A percentile compares a stretch with the other conserved stretches of the same genome.
phyloP scores from a whole-genome alignment of 2,329 filamentous ascomycete species.

The Balansia obtecta region DNA sequence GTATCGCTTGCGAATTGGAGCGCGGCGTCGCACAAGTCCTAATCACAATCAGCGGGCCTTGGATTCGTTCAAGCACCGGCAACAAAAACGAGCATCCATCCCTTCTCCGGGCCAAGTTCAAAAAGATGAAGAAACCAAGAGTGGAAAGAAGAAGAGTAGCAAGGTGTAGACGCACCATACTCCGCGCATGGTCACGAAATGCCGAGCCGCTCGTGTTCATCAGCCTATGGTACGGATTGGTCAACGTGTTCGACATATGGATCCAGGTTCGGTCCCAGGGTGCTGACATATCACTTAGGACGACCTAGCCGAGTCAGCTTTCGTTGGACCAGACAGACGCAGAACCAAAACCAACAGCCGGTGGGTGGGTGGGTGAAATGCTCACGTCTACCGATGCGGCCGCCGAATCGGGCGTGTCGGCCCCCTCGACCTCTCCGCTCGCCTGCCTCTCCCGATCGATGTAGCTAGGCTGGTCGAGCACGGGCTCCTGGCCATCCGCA shows the following conservation, averaged over 20 bases:
- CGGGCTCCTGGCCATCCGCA: constrained; percentile 12
- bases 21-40: constrained; percentile 86
- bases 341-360: not conserved
- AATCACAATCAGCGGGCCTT: not conserved
- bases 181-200: constrained; percentile 82
- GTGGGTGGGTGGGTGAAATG: no score
- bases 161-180: constrained; percentile 57
- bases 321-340: not conserved
- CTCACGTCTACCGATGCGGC: constrained; percentile 50
- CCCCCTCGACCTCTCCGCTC: constrained; percentile 12
- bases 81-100: no score
- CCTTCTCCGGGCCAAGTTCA: no score
- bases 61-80: no score
- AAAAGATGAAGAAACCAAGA: no score
- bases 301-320: constrained; percentile 38
- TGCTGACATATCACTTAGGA: constrained; percentile 98
- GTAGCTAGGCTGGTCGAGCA: constrained; percentile 41
- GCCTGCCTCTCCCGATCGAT: constrained; percentile 49
- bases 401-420: constrained; percentile 13
- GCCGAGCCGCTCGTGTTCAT: constrained; percentile 92
- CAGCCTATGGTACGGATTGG: constrained; percentile 94
- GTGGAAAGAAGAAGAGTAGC: not conserved
- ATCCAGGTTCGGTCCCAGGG: constrained; percentile 77
- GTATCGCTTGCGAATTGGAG: constrained; percentile 78
- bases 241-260: constrained; percentile 79